phyloP scores from a whole-genome alignment of 179 eudicot genomes.

The Dionaea muscipula region DNA sequence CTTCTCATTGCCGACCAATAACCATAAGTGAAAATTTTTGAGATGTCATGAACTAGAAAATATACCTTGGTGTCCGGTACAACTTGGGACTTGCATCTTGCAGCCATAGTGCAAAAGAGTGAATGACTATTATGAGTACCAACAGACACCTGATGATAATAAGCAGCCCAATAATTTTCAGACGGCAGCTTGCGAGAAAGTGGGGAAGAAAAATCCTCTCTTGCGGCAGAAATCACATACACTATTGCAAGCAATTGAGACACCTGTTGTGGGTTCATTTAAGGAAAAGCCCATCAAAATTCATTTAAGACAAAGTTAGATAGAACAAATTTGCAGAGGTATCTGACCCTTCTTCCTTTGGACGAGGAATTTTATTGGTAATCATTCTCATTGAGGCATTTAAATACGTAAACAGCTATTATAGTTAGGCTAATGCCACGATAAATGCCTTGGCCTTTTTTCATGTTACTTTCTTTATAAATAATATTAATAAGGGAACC shows the following conservation, averaged over 20 bases:
- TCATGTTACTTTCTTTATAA: no score
- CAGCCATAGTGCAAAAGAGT: constrained; percentile 26
- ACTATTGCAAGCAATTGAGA: constrained; percentile 64
- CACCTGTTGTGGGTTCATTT: constrained; percentile 32
- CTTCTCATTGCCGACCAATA: no score
- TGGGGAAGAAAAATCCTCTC: constrained; percentile 17
- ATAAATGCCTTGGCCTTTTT: no score
- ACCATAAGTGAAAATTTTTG: neutral
- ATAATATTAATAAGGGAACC: no score
- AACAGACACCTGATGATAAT: constrained; percentile 87
- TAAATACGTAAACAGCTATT: no score
- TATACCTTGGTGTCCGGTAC: constrained; percentile 35
- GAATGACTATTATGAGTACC: constrained; percentile 56
- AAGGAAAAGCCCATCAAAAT: neutral
- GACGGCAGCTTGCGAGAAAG: constrained; percentile 28
- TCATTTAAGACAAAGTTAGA: no score
- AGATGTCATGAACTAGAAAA: neutral
- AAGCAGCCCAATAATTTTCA: constrained; percentile 66
- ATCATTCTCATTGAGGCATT: no score
- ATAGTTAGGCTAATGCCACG: no score
- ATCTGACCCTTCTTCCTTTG: no score
- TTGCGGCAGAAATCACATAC: constrained; percentile 43
- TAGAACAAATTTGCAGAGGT: neutral
- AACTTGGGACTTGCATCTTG: constrained; percentile 21
- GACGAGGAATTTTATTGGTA: no score